Evolutionary conservation across 352 stramenopile genomes (phyloP).

Genomic region (Elongisporangium anandrum): DNA sequence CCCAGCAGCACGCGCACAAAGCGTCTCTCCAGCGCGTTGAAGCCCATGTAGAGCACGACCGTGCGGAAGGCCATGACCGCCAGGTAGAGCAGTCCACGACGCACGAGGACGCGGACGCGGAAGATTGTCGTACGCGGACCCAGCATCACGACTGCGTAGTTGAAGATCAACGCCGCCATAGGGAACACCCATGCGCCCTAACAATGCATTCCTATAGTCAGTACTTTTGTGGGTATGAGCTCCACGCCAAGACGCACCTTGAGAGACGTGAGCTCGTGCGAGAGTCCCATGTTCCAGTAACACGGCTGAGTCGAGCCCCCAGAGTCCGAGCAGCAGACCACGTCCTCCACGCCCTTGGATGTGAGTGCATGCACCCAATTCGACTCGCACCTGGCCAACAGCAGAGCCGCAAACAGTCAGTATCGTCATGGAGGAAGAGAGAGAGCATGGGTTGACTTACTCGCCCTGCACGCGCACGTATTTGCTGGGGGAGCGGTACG

Average conservation of each 20-base stretch:
- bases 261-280: slow-evolving; percentile 37
- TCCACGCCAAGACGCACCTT: slow-evolving; percentile 23
- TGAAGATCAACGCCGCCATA: slow-evolving; percentile 52
- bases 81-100: slow-evolving; percentile 52
- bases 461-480: slow-evolving; percentile 65
- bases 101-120: slow-evolving; percentile 49
- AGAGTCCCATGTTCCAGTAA: slow-evolving; percentile 62
- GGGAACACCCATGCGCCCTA: slow-evolving; percentile 67
- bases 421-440: not conserved
- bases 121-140: slow-evolving; percentile 36
- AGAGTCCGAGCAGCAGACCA: slow-evolving; percentile 50
- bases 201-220: too few species aligned
- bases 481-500: slow-evolving; percentile 50
- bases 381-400: slow-evolving; percentile 42
- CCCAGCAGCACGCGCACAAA: slow-evolving; percentile 35
- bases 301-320: slow-evolving; percentile 30
- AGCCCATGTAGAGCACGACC: slow-evolving; percentile 57
- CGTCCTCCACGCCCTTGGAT: slow-evolving; percentile 14
- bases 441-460: slow-evolving; percentile 29
- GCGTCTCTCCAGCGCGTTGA: slow-evolving; percentile 47
- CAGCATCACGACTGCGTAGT: slow-evolving; percentile 68
- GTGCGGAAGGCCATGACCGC: slow-evolving; percentile 59
- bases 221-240: too few species aligned
- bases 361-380: slow-evolving; percentile 59
- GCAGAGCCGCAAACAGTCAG: slow-evolving; percentile 6